Percentiles rank a stretch among this genome's conserved stretches.
phyloP scores from a whole-genome alignment of 208 protist species.

The Leishmania tarentolae region DNA sequence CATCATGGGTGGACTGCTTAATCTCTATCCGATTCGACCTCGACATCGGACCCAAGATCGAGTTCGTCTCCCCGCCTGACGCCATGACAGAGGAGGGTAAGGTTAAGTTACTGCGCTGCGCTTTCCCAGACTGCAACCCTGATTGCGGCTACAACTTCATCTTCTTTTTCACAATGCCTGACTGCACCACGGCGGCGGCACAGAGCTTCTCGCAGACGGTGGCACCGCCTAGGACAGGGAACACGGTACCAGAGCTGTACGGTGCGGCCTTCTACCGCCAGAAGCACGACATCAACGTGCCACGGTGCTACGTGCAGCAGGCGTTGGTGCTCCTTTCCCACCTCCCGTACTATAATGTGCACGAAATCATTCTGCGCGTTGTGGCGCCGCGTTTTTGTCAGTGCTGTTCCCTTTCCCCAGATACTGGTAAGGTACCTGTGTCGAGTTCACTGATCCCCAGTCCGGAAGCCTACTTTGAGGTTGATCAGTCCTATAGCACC shows the following conservation, averaged over 20 bases:
- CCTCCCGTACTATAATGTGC: slow-evolving; percentile 72
- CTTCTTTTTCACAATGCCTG: slow-evolving; percentile 80
- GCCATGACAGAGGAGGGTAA: slow-evolving; percentile 66
- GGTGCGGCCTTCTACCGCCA: slow-evolving; percentile 85
- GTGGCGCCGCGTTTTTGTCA: slow-evolving; percentile 78
- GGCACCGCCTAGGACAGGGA: slow-evolving; percentile 23
- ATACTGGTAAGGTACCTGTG: slow-evolving; percentile 63
- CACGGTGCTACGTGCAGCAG: slow-evolving; percentile 87
- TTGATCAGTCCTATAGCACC: slow-evolving; percentile 70
- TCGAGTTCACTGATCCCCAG: slow-evolving; percentile 63
- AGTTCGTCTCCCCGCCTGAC: slow-evolving; percentile 57
- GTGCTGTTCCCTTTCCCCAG: slow-evolving; percentile 83
- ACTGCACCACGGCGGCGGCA: slow-evolving; percentile 43
- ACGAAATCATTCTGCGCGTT: slow-evolving; percentile 84
- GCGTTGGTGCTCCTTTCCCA: slow-evolving; percentile 80
- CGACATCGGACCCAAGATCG: slow-evolving; percentile 79
- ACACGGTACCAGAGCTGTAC: slow-evolving; percentile 55
- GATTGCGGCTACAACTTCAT: slow-evolving; percentile 86
- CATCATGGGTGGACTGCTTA: slow-evolving; percentile 79
- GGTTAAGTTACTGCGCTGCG: slow-evolving; percentile 43
- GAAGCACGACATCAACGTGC: slow-evolving; percentile 76
- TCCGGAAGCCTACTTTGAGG: slow-evolving; percentile 58
- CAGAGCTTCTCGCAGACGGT: slow-evolving; percentile 34
- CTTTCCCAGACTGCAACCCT: slow-evolving; percentile 89
- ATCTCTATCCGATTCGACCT: slow-evolving; percentile 89